These are phyloP conservation scores for Aspergillus affinis DNA, from an alignment of 495 filamentous ascomycete species.

Conservation along the genomic window DNA sequence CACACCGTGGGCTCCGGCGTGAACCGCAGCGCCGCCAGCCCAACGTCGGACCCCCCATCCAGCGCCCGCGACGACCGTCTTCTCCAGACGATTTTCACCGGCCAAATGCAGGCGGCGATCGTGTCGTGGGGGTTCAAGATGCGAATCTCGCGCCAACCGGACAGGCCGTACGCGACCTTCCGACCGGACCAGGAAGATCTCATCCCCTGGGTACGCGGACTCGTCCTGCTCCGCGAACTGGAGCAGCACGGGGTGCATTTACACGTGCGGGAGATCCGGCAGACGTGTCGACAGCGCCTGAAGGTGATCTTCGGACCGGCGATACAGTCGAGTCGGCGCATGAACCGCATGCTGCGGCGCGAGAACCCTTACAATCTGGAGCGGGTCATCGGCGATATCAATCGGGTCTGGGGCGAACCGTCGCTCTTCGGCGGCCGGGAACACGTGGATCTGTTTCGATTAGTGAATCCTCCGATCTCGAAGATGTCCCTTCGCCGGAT, in stretches of 20 bases:
- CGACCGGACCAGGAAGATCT: slow-evolving; percentile 19
- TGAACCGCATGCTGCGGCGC: slow-evolving; percentile 38
- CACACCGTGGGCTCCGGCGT: background rate
- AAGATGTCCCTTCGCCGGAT: slow-evolving; percentile 16
- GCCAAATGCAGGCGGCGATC: slow-evolving; percentile 49
- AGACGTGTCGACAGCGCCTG: slow-evolving; percentile 50
- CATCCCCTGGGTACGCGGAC: slow-evolving; percentile 49
- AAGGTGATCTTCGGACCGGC: slow-evolving; percentile 47
- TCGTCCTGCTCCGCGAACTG: slow-evolving; percentile 51
- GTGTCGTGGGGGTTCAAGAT: slow-evolving; percentile 60
- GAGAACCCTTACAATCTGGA: slow-evolving; percentile 35
- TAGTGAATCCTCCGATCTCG: slow-evolving; percentile 30
- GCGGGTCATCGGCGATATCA: slow-evolving; percentile 32
- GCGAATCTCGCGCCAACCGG: slow-evolving; percentile 22
- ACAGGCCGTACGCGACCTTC: slow-evolving; percentile 9
- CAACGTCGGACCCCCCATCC: too few relatives aligned
- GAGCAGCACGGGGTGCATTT: slow-evolving; percentile 47
- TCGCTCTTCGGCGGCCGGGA: slow-evolving; percentile 28
- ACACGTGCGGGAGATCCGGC: slow-evolving; percentile 30
- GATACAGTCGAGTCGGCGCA: slow-evolving; percentile 25
- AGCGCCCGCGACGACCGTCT: slow-evolving; percentile 14
- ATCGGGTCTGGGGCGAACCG: slow-evolving; percentile 35
- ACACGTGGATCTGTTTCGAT: slow-evolving; percentile 8
- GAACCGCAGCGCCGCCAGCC: background rate
- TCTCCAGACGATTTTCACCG: slow-evolving; percentile 45